Evolutionary conservation across 1,284 basidiomycete species (phyloP), one percentile per base, ranked within the genome.

Genomic region (Cystobasidium sp.): DNA sequence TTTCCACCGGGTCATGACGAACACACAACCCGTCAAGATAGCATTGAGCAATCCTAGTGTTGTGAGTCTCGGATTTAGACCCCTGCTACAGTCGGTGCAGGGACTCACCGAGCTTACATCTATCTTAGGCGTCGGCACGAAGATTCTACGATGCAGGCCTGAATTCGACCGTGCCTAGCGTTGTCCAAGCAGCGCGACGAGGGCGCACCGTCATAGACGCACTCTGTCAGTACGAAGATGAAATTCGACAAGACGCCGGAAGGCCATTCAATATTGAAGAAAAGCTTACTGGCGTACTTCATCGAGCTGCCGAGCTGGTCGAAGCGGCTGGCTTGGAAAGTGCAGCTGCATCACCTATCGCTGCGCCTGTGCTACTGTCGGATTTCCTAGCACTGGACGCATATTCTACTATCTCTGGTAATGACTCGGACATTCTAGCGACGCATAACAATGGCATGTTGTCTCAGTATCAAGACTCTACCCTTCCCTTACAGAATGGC

Each of bases 211-310:
- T 63, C 1, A 41, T 63, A n/a, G 61, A 63, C 16, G 46, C 44
- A 8, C 20, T 63, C 9, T 63, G 61, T 20, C 61, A 63, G 14
- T 63, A 63, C 46, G 61, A 63, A 63, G 44, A 63, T 24, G 61
- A 63, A n/a, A 4, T 63, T 18, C 61, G 61, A 14, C 14, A 24
- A 37, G 61, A 49, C 37, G 14, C 6, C 9, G 37, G 43, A 31
- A 44, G 43, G 24, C 20, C 43, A 37, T 8, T 44, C 9, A 49
- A 63, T 49, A 63, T 63, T 1, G 61, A 63, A 41, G 31, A 63
- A 20, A 49, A 46, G 12, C 31, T 63, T 41, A 63, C 61, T 22
- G 20, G 24, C 20, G 43, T 63, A 22, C 46, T 63, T 7, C 61
- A 63, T 18, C n/a, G 61, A 24, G 46, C 61, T 31, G 46, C 61